phyloP scores from a whole-genome alignment of 176 grass and related monocot genomes.

The Phyllostachys edulis region DNA sequence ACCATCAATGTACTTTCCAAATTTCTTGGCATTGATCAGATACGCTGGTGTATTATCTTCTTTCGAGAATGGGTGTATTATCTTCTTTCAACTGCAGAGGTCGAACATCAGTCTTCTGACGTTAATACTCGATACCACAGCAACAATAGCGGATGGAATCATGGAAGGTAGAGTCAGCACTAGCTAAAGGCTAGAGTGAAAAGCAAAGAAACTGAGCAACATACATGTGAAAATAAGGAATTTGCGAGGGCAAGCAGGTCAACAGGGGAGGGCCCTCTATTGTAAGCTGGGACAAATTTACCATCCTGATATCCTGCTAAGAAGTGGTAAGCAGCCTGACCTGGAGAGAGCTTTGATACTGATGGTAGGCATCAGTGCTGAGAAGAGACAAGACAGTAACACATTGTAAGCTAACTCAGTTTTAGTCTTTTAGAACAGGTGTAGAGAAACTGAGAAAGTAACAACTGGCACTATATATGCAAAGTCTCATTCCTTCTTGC shows the following conservation, averaged over 20 bases:
- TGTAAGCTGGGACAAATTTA: constrained; percentile 77
- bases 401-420: not conserved
- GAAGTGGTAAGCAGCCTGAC: constrained; percentile 78
- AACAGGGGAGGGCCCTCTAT: constrained; percentile 49
- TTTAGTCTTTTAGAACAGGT: not conserved
- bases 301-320: constrained; percentile 83
- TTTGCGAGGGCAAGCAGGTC: constrained; percentile 63
- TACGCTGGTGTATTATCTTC: constrained; percentile 57
- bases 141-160: not conserved
- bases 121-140: not conserved
- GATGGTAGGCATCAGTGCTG: constrained; percentile 63
- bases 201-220: not conserved
- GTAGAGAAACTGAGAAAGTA: not conserved
- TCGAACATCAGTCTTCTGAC: not conserved
- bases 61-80: constrained; percentile 66
- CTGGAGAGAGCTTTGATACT: constrained; percentile 51
- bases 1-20: constrained; percentile 58
- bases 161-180: not conserved
- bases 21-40: constrained; percentile 71
- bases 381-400: constrained; percentile 26
- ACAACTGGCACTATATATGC: not conserved
- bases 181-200: not conserved
- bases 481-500: not conserved
- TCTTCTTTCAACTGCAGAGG: constrained; percentile 65
- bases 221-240: constrained; percentile 60